These are phyloP conservation scores for Dictyostelium brefeldianum DNA, from an alignment of 78 protist species.

Conservation along the genomic window DNA sequence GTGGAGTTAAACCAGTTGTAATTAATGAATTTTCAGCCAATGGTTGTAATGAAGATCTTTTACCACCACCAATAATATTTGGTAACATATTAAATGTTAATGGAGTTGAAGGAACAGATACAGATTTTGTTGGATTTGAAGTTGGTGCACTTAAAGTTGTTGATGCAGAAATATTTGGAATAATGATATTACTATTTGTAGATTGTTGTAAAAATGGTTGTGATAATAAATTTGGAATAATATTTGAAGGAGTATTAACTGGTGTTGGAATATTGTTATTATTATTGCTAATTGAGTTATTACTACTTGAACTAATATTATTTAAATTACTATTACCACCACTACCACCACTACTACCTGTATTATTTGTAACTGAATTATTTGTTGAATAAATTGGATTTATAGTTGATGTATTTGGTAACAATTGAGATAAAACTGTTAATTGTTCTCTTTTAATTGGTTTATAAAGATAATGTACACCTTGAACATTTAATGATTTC, in stretches of 20 bases:
- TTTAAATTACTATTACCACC: background rate
- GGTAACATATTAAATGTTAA: background rate
- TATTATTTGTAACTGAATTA: background rate
- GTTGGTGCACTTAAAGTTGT: background rate
- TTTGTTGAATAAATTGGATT: conserved; percentile 1
- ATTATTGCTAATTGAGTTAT: background rate
- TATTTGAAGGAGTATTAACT: conserved; percentile 18
- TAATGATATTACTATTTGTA: background rate
- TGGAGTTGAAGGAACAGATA: conserved; percentile 21
- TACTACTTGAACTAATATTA: background rate
- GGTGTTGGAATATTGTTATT: background rate
- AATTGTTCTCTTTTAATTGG: conserved; percentile 72
- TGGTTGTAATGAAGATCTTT: conserved; percentile 19
- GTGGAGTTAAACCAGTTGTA: background rate
- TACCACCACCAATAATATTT: background rate
- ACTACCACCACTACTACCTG: background rate
- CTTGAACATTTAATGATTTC: conserved; percentile 25
- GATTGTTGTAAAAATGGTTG: background rate
- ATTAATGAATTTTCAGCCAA: background rate
- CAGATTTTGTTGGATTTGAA: background rate
- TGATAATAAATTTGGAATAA: conserved; percentile 9
- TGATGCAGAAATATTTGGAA: background rate
- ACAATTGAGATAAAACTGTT: conserved; percentile 7
- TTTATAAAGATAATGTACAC: conserved; percentile 46
- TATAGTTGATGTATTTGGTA: conserved; percentile 10